Conservation (phyloP, 2,329 filamentous ascomycete species). For the Colletotrichum kahawae region DNA sequence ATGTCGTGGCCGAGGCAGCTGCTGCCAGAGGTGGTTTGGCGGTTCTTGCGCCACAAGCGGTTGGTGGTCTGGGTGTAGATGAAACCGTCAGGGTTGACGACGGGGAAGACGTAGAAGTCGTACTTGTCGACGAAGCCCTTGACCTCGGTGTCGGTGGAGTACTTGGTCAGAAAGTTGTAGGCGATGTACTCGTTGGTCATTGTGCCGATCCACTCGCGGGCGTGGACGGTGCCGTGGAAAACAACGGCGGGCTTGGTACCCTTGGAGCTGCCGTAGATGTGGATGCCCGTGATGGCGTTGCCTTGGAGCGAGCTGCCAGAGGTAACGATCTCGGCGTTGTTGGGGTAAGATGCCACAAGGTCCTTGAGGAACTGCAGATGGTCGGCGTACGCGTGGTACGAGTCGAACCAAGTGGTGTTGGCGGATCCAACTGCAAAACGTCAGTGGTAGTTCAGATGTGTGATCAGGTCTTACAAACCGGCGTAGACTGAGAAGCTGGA, state of each 20-base stretch:
- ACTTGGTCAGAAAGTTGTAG: conserved; percentile 45
- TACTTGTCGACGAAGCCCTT: conserved; percentile 55
- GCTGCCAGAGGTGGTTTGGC: conserved; percentile 37
- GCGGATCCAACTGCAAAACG: conserved; percentile 9
- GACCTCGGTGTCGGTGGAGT: conserved; percentile 32
- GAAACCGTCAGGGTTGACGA: conserved; percentile 62
- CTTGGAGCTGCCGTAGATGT: conserved; percentile 46
- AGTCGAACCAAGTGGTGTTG: conserved; percentile 45
- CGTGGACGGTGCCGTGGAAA: conserved; percentile 55
- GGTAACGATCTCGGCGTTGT: conserved; percentile 44
- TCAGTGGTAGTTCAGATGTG: background rate
- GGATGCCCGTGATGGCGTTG: conserved; percentile 59
- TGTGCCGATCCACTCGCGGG: conserved; percentile 55
- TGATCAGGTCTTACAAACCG: background rate
- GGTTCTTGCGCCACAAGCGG: conserved; percentile 60
- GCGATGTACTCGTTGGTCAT: conserved; percentile 50
- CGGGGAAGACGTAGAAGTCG: conserved; percentile 64
- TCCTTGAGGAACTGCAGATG: conserved; percentile 46
- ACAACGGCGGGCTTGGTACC: conserved; percentile 49
- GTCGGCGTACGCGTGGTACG: conserved; percentile 50
- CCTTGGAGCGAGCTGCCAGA: conserved; percentile 46
- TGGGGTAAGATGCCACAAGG: conserved; percentile 39
- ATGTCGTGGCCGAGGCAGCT: conserved; percentile 50
- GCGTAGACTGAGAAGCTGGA: conserved; percentile 33
- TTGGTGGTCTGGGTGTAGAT: conserved; percentile 55